A percentile compares a stretch with the other conserved stretches of the same genome.
Evolutionary conservation across 2,329 filamentous ascomycete genomes (phyloP).

Genomic region (Penicillium freii): DNA sequence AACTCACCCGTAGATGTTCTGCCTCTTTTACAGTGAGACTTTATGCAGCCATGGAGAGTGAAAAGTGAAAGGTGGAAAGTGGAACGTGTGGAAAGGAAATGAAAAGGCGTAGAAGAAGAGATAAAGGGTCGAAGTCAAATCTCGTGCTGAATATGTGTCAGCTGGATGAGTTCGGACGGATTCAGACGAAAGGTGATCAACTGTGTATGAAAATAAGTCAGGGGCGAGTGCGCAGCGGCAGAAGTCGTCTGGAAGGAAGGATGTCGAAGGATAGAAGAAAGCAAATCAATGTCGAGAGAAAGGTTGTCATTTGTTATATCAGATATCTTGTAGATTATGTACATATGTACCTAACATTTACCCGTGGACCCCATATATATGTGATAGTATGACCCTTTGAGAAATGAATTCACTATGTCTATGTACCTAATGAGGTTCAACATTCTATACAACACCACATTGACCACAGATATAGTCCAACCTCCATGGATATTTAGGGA

Average conservation of each 20-base stretch:
- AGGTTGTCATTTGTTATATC: background rate
- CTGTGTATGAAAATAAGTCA: background rate
- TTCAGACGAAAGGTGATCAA: background rate
- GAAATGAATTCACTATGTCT: background rate
- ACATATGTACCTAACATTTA: no score
- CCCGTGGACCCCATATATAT: rapidly evolving
- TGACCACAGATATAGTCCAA: background rate
- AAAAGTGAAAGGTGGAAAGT: background rate
- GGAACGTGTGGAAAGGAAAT: background rate
- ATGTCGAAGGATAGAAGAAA: background rate
- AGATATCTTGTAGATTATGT: background rate
- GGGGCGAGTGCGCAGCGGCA: background rate
- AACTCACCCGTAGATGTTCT: no score
- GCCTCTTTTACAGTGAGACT: no score
- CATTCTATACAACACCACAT: background rate
- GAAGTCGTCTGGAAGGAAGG: background rate
- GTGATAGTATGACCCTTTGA: background rate
- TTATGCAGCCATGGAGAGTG: background rate
- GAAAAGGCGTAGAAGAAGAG: background rate
- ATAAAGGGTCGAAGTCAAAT: background rate
- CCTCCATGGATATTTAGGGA: background rate
- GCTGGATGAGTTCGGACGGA: no score
- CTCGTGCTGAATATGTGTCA: background rate
- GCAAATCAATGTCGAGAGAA: background rate
- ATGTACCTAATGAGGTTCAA: background rate